phyloP scores from a whole-genome alignment of 352 stramenopile genomes.

The Phytophthora melonis region DNA sequence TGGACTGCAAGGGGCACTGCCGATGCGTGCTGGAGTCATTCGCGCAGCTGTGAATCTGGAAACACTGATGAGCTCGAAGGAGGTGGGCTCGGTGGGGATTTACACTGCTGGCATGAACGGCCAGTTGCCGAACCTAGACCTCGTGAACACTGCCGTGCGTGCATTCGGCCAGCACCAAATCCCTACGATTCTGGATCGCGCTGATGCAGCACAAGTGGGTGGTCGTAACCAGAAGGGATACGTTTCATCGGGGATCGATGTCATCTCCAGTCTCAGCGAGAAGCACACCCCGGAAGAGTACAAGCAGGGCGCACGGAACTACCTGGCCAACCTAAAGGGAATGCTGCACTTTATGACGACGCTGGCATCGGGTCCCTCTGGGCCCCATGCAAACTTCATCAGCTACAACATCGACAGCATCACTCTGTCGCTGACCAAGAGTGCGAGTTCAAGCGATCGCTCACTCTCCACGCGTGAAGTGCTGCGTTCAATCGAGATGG shows the following conservation, averaged over 20 bases:
- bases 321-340: conserved; percentile 61
- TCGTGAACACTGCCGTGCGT: conserved; percentile 82
- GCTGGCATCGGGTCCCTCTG: conserved; percentile 65
- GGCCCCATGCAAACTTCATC: conserved; percentile 82
- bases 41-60: conserved; percentile 83
- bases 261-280: conserved; percentile 15
- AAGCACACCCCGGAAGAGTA: conserved; percentile 24
- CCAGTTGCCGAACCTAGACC: conserved; percentile 88
- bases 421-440: conserved; percentile 58
- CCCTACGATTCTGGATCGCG: conserved; percentile 58
- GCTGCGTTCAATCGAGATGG: conserved; percentile 67
- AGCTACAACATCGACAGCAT: conserved; percentile 90
- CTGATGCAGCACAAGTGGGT: conserved; percentile 16
- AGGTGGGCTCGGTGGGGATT: conserved; percentile 55
- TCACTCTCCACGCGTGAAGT: conserved; percentile 45
- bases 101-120: conserved; percentile 83
- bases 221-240: conserved; percentile 12
- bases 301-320: conserved; percentile 40
- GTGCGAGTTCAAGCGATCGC: conserved; percentile 16
- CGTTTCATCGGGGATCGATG: conserved; percentile 7
- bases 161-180: conserved; percentile 59
- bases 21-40: conserved; percentile 82
- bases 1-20: conserved; percentile 37
- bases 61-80: conserved; percentile 41
- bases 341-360: conserved; percentile 89